These are phyloP conservation scores for Colletotrichum tropicicola DNA, from an alignment of 2,329 filamentous ascomycete genomes.

Conservation along the genomic window DNA sequence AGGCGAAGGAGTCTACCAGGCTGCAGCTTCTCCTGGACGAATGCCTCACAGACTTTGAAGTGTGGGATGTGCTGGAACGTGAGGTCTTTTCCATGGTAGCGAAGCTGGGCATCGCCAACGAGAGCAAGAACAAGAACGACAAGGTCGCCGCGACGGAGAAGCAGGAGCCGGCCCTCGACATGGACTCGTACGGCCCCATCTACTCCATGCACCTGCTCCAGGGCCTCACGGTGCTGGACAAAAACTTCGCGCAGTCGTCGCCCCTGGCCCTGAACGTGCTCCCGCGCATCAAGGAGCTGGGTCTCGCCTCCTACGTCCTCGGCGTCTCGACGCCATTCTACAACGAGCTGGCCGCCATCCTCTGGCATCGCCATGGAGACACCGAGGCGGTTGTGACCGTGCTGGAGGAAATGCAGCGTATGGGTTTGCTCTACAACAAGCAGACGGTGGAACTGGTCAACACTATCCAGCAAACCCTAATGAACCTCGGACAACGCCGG, in stretches of 20 bases:
- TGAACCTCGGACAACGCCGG: slow-evolving; percentile 19
- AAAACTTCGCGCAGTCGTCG: slow-evolving; percentile 66
- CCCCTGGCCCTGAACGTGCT: slow-evolving; percentile 68
- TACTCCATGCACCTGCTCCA: slow-evolving; percentile 70
- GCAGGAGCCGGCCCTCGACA: slow-evolving; percentile 44
- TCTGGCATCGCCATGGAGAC: slow-evolving; percentile 70
- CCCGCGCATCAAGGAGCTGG: slow-evolving; percentile 73
- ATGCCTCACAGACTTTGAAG: slow-evolving; percentile 67
- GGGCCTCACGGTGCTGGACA: slow-evolving; percentile 65
- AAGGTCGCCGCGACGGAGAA: slow-evolving; percentile 3
- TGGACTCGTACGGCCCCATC: slow-evolving; percentile 69
- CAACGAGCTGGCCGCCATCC: slow-evolving; percentile 69
- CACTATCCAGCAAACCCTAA: slow-evolving; percentile 42
- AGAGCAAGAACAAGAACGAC: not conserved
- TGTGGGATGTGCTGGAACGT: slow-evolving; percentile 73
- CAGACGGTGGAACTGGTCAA: slow-evolving; percentile 51
- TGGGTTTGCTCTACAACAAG: slow-evolving; percentile 66
- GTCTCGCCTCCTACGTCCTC: slow-evolving; percentile 75
- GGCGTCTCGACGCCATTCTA: slow-evolving; percentile 77
- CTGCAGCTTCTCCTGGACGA: slow-evolving; percentile 63
- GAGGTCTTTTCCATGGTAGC: slow-evolving; percentile 72
- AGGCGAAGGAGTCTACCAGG: slow-evolving; percentile 53
- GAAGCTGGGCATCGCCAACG: slow-evolving; percentile 60
- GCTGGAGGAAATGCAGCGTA: slow-evolving; percentile 72
- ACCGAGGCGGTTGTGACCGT: slow-evolving; percentile 61